Evolutionary conservation across 2,329 filamentous ascomycete genomes (phyloP).

Genomic region (Pseudogymnoascus verrucosus): DNA sequence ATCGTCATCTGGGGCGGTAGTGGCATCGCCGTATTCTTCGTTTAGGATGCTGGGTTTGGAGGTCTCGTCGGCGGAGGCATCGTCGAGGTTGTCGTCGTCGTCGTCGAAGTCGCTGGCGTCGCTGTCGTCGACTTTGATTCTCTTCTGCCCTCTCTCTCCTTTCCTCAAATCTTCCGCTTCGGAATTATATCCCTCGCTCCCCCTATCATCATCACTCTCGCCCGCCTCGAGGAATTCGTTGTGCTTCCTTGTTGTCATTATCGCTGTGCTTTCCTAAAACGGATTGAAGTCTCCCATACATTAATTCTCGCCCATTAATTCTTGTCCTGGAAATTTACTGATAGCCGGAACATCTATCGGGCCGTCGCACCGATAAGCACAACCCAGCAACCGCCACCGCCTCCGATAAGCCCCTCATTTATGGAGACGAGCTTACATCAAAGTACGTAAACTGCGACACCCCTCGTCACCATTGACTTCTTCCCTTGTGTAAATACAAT

Average conservation of each 20-base stretch:
- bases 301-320: background rate
- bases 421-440: background rate
- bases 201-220: slow-evolving; percentile 47
- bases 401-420: slow-evolving; percentile 7
- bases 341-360: slow-evolving; percentile 3
- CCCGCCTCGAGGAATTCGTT: slow-evolving; percentile 62
- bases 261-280: slow-evolving; percentile 8
- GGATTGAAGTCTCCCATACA: background rate
- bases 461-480: background rate
- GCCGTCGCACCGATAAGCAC: background rate
- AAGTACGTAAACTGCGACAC: background rate
- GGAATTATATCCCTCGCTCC: slow-evolving; percentile 54
- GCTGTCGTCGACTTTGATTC: slow-evolving; percentile 48
- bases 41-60: slow-evolving; percentile 20
- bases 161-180: slow-evolving; percentile 59
- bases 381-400: background rate
- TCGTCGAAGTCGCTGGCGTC: slow-evolving; percentile 35
- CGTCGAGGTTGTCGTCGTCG: slow-evolving; percentile 25
- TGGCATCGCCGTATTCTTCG: slow-evolving; percentile 26
- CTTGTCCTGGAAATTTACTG: slow-evolving; percentile 1
- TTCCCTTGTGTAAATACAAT: background rate
- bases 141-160: slow-evolving; percentile 53
- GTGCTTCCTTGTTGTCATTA: slow-evolving; percentile 60
- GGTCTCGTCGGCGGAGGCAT: slow-evolving; percentile 22
- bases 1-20: slow-evolving; percentile 17